These are phyloP conservation scores for Onygenales sp. DNA, from an alignment of 2,329 filamentous ascomycete genomes.

Conservation along the genomic window DNA sequence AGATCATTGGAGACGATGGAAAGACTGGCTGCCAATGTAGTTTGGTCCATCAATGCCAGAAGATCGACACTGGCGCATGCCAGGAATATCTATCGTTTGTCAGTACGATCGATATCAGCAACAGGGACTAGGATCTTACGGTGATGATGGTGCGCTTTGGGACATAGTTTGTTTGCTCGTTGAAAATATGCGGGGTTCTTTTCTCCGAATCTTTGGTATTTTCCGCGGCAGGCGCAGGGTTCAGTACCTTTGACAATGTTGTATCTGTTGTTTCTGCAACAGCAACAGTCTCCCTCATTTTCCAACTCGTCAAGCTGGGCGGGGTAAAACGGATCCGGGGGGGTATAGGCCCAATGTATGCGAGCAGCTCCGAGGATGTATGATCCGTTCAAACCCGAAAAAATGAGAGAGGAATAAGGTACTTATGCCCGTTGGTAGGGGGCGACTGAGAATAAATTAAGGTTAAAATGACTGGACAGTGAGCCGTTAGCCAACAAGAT, in stretches of 20 bases:
- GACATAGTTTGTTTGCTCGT: conserved; percentile 49
- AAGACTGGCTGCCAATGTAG: conserved; percentile 46
- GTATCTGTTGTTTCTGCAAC: neutral
- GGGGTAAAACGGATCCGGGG: too few relatives aligned
- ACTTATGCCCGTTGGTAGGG: too few relatives aligned
- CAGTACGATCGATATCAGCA: neutral
- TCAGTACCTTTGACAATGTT: neutral
- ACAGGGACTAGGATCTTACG: conserved; percentile 21
- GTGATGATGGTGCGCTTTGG: conserved; percentile 42
- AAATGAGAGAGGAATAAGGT: too few relatives aligned
- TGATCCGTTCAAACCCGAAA: too few relatives aligned
- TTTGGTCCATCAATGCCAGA: conserved; percentile 49
- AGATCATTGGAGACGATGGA: conserved; percentile 46
- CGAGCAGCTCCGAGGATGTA: too few relatives aligned
- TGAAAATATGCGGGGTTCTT: conserved; percentile 31
- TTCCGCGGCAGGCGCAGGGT: conserved; percentile 10
- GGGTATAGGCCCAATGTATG: too few relatives aligned
- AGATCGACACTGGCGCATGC: conserved; percentile 48
- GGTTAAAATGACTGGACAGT: too few relatives aligned
- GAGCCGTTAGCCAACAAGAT: too few relatives aligned
- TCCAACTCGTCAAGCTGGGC: neutral
- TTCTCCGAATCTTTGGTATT: neutral
- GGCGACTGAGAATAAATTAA: too few relatives aligned
- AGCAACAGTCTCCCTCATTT: neutral
- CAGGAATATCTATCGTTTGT: conserved; percentile 41